phyloP scores from a whole-genome alignment of 176 grass and related monocot species.

The Ensete glaucum region DNA sequence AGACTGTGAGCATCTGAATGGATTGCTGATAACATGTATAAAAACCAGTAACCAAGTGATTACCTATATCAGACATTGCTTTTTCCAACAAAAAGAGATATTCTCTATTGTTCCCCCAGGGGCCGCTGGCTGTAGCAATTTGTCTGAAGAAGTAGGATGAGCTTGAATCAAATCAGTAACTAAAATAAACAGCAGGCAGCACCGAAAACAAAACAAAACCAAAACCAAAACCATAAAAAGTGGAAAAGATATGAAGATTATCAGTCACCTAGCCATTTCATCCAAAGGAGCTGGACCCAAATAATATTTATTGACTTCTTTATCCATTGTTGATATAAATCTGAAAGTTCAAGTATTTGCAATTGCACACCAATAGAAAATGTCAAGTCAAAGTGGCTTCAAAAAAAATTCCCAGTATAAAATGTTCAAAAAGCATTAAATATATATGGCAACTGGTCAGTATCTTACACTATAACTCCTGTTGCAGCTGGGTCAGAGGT shows the following conservation, averaged over 20 bases:
- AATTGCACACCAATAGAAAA: background rate
- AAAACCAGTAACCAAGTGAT: background rate
- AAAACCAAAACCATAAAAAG: no score
- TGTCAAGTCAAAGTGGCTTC: background rate
- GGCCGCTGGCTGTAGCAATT: slow-evolving; percentile 33
- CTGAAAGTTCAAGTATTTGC: slow-evolving; percentile 12
- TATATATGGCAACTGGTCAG: background rate
- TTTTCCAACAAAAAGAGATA: slow-evolving; percentile 39
- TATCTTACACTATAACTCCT: slow-evolving; percentile 32
- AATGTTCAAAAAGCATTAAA: background rate
- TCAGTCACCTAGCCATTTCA: slow-evolving; percentile 32
- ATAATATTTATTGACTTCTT: slow-evolving; percentile 34
- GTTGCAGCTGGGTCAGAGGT: slow-evolving; percentile 15
- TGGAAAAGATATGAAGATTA: background rate
- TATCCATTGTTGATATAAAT: slow-evolving; percentile 33
- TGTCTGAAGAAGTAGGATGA: slow-evolving; percentile 21
- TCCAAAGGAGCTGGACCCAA: slow-evolving; percentile 40
- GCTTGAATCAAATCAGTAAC: slow-evolving; percentile 2
- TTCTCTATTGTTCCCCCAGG: slow-evolving; percentile 37
- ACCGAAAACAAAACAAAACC: background rate
- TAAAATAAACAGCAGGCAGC: background rate
- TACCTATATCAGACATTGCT: slow-evolving; percentile 37
- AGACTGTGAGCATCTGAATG: no score
- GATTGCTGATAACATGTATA: no score
- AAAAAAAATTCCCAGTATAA: background rate